Conservation (phyloP, 257 asterid species). For the Sherardia arvensis region DNA sequence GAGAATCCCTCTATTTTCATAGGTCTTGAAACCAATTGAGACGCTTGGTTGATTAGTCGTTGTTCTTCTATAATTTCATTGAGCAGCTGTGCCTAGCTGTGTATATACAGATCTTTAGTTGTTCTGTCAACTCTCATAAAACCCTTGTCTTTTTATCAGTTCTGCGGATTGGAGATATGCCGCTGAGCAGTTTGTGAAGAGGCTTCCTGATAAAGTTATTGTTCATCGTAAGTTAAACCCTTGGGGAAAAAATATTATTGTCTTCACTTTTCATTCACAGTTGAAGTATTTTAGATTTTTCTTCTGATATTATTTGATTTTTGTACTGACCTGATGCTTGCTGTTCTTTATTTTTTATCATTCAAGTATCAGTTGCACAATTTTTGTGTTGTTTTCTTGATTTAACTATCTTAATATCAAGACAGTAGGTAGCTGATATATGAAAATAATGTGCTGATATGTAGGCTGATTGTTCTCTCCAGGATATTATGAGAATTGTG, state of each 20-base stretch:
- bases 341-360: background rate
- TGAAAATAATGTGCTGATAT: background rate
- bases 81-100: background rate
- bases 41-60: too few species aligned
- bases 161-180: slow-evolving; percentile 94
- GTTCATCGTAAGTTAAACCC: slow-evolving; percentile 62
- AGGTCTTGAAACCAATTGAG: too few species aligned
- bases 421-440: background rate
- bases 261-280: background rate
- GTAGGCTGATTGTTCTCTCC: background rate
- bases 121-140: slow-evolving; percentile 4
- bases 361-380: background rate
- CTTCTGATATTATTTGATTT: background rate
- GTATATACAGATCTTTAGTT: background rate
- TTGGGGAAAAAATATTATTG: background rate
- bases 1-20: too few species aligned
- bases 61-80: background rate
- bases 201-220: slow-evolving; percentile 70
- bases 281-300: background rate
- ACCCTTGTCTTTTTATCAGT: slow-evolving; percentile 29
- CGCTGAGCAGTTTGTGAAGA: slow-evolving; percentile 73
- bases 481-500: background rate
- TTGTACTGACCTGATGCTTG: background rate
- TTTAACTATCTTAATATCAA: background rate
- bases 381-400: background rate